Evolutionary conservation across 768 basidiomycete species (phyloP), one percentile per base, ranked within the genome.

Genomic region (Coprinopsis cinerea): DNA sequence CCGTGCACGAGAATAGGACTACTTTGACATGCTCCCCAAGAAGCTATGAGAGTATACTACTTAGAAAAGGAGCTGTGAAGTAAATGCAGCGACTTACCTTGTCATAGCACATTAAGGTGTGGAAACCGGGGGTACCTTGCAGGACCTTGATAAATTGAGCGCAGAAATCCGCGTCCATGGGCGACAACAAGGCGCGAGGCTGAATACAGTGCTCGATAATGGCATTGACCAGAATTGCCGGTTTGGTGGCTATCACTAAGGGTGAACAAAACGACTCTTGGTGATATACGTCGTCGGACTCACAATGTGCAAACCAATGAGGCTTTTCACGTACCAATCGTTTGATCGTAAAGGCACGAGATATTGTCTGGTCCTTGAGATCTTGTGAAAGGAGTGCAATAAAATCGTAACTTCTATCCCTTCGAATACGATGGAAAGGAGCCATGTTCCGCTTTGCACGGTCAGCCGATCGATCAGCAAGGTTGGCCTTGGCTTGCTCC

Each of bases 101-200:
- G 65, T 94, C 85, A 59, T 93, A 96, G 52, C 86, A 83, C 61
- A 81, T 77, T 10, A 96, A 65, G 0, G 92, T 92, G 30, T 86
- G 83, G 64, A 97, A 99, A 1, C 86, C 85, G 7, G 83, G 81
- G 0, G 94, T 94, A n/a, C 91, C 93, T 61, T 85, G 80, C 13
- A 97, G 72, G 13, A 85, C 75, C 61, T 87, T 87, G 64, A 98
- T 87, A 59, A 98, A 85, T 56, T 91, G 88, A 2, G 91, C 86
- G 49, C 92, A 92, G 57, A 84, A 99, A 49, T 95, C 87, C 22
- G 96, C 95, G 65, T 99, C 96, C 81, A 93, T 90, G 0, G 93
- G 93, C 0, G 95, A 95, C n/a, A 97, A 70, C 34, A 97, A 71
- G 55, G 86, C 88, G 24, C 96, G 82, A 10, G 96, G 95, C 60